Base-by-base conservation (phyloP, 495 filamentous ascomycete genomes). In the Antarctomyces pellizariae region DNA sequence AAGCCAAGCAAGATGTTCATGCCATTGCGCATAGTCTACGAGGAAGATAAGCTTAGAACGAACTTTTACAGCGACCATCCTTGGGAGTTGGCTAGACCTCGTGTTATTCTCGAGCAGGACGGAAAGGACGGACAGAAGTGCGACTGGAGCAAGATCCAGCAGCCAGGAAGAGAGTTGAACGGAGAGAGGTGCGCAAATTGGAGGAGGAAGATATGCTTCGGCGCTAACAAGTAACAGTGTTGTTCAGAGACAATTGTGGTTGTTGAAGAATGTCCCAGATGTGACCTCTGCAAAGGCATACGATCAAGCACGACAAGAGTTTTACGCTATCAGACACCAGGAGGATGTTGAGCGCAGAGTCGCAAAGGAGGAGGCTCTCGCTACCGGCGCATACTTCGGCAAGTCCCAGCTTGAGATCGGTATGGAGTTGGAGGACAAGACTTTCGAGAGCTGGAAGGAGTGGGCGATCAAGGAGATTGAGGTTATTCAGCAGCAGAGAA, bases 51-150 rank as follows among this genome's bases (percentile, higher is more conserved):
- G 34, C 54, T 95, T 37, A 71, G 86, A 26, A 54, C 42, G 30
- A 53, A 72, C 15, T 97, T 95, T 54, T 95, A 73, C 54, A 59
- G 57, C 33, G 83, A 97, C 47, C 86, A 97, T 50, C 86, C 86
- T 3, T 97, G 86, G 86, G 86, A 97, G 46, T 56, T 97, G 41
- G 86, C 89, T 16, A 62, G 86, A 36, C 86, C 86, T 27, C 60
- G 71, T 36, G 59, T 92, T 34, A 48, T 97, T 14, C 52, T 92
- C 7, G 86, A 97, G 51, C 60, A 67, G 40, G 70, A 83, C 42
- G 86, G 86, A 14, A 74, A 67, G 43, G 86, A 97, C 45, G 60
- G 54, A 19, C 56, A 66, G 36, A 54, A 51, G 25, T 67, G 65
- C 31, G 62, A 95, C 48, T 97, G 86, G 75, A 72, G 71, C 35